Evolutionary conservation across 208 protist genomes (phyloP).

Genomic region (Wallacemonas collosoma): DNA sequence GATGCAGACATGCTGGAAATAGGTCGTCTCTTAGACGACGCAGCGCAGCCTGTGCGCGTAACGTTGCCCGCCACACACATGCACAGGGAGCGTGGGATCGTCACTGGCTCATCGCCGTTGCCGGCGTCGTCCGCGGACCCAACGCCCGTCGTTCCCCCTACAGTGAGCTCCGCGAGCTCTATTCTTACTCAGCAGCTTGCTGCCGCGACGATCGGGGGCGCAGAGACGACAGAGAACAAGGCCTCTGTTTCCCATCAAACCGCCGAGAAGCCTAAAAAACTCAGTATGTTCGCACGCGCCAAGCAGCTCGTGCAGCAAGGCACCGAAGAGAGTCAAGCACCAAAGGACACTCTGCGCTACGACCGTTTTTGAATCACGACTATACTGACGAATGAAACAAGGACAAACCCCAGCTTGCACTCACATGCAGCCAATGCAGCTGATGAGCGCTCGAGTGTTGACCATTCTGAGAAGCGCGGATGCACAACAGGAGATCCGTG

Average conservation of each 20-base stretch:
- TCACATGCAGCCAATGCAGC: too few relatives aligned
- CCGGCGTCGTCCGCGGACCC: neutral
- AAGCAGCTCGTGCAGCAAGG: slow-evolving; percentile 21
- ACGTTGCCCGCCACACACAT: neutral
- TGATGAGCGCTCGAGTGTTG: too few relatives aligned
- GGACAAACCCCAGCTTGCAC: neutral
- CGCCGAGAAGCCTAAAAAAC: slow-evolving; percentile 14
- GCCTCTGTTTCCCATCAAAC: neutral
- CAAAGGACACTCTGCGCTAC: neutral
- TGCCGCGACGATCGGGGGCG: neutral
- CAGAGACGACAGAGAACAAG: neutral
- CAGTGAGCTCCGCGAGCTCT: neutral
- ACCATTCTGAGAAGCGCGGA: too few relatives aligned
- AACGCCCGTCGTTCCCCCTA: neutral
- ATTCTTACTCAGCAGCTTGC: too few relatives aligned
- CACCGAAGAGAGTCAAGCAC: neutral
- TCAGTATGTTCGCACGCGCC: slow-evolving; percentile 37
- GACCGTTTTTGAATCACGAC: slow-evolving; percentile 1
- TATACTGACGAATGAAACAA: neutral
- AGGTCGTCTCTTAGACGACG: neutral
- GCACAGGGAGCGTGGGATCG: neutral
- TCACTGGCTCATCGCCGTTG: neutral
- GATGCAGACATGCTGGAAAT: slow-evolving; percentile 5
- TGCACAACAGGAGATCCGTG: too few relatives aligned
- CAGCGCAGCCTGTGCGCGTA: neutral